A percentile compares a stretch with the other conserved stretches of the same genome.
These are phyloP conservation scores for Aspergillus aculeatus DNA, from an alignment of 2,329 filamentous ascomycete genomes.

Conservation along the genomic window DNA sequence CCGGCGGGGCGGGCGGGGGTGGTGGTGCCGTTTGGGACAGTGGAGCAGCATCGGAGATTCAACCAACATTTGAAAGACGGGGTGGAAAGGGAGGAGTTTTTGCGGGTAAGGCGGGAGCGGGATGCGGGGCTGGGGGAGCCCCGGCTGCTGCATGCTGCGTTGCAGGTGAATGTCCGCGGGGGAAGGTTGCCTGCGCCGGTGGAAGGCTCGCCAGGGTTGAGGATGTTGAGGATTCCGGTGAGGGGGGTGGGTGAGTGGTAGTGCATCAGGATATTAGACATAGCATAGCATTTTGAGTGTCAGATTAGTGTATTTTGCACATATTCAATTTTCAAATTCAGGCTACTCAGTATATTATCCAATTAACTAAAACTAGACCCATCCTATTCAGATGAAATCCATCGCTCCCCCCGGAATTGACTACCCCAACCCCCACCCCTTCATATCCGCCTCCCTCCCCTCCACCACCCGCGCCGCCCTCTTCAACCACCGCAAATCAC, in stretches of 20 bases:
- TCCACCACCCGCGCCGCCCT: background rate
- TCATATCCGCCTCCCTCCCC: background rate
- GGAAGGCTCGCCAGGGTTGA: background rate
- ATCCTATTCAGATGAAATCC: too few relatives aligned
- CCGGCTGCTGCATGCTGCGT: constrained; percentile 35
- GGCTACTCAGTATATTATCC: too few relatives aligned
- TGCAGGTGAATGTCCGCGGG: constrained; percentile 43
- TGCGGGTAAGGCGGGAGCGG: constrained; percentile 28
- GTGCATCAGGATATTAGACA: too few relatives aligned
- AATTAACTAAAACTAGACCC: too few relatives aligned
- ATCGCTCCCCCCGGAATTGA: fast-evolving
- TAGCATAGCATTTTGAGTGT: too few relatives aligned
- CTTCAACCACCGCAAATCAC: background rate
- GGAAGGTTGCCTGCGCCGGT: constrained; percentile 30
- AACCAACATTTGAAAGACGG: constrained; percentile 29
- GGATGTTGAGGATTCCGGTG: background rate
- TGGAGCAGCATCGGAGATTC: constrained; percentile 14
- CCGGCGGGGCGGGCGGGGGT: constrained; percentile 22
- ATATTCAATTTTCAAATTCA: too few relatives aligned
- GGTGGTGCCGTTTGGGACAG: constrained; percentile 10
- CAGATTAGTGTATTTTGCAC: too few relatives aligned
- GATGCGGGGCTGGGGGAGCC: constrained; percentile 34
- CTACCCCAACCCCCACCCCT: too few relatives aligned
- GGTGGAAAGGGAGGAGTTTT: constrained; percentile 32
- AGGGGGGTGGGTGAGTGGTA: background rate